Evolutionary conservation across 2,329 filamentous ascomycete genomes (phyloP), one percentile per base, ranked within the genome.

Genomic region (Alternaria gansuensis): DNA sequence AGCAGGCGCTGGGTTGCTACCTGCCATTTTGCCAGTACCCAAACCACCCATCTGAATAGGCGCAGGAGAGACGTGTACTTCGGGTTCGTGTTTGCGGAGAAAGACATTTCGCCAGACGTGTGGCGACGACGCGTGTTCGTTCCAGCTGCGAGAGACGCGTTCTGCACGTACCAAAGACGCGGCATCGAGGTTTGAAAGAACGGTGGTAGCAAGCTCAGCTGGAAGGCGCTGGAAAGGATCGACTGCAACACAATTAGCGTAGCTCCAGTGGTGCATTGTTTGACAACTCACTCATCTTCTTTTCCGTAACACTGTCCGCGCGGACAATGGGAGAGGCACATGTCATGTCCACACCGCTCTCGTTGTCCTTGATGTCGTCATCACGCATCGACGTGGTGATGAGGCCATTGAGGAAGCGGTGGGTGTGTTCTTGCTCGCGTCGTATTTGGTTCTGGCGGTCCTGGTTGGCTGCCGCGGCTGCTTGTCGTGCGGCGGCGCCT

Each of bases 81-180:
- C 76, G 31, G 80, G 72, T 71, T 81, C 72, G 67, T 86, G 87
- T 60, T 82, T 81, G 52, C 79, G 79, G 37, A 85, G 80, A 73
- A 89, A 90, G n/a, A 86, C 83, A 39, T 81, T 79, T 54, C 83
- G 84, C 88, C 88, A 90, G 43, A 89, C 85, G 64, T 86, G 83
- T 24, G 79, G 80, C 24, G 85, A 86, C 14, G 80, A 80, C 29
- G 85, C 85, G 59, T 85, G 78, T 21, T 80, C 77, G 60, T 82
- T 75, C 88, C 88, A 90, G 50, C 77, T 71, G 43, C 74, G 80
- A n/a, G 83, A 87, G 21, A 89, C 86, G 14, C 80, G 74, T 68
- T 87, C 84, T 29, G 83, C 81, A 48, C 79, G 78, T 54, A 83
- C 79, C 41, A 90, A 78, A 5, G 85, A 85, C 37, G 78, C 73